phyloP scores from a whole-genome alignment of 176 grass and related monocot genomes.

The Coix lacrymajobi region DNA sequence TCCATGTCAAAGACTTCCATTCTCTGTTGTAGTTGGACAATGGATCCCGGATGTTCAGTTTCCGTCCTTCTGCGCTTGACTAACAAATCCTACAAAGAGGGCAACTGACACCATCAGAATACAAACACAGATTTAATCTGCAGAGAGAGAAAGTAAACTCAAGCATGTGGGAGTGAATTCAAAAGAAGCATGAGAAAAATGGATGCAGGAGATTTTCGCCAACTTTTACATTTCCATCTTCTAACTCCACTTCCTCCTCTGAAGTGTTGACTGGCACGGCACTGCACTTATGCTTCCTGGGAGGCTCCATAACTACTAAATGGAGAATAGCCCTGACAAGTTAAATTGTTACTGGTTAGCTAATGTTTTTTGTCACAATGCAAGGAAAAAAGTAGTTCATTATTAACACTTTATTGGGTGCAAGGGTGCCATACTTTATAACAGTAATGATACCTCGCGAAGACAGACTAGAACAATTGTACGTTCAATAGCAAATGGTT shows the following conservation, averaged over 20 bases:
- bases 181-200: neutral
- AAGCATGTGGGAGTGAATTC: neutral
- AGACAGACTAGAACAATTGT: neutral
- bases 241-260: neutral
- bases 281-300: neutral
- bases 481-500: neutral
- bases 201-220: neutral
- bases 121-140: neutral
- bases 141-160: neutral
- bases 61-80: slow-evolving; percentile 22
- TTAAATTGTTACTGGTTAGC: neutral
- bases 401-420: neutral
- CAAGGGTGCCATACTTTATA: neutral
- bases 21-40: neutral
- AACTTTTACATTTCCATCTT: slow-evolving; percentile 26
- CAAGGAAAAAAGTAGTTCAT: neutral
- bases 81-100: slow-evolving; percentile 9
- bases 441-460: neutral
- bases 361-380: neutral
- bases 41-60: neutral
- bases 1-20: neutral
- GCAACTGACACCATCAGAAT: neutral
- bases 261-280: neutral
- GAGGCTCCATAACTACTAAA: slow-evolving; percentile 13
- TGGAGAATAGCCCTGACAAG: neutral